Base-by-base conservation (phyloP, 2,329 filamentous ascomycete genomes). In the Rhynchosporium graminicola region DNA sequence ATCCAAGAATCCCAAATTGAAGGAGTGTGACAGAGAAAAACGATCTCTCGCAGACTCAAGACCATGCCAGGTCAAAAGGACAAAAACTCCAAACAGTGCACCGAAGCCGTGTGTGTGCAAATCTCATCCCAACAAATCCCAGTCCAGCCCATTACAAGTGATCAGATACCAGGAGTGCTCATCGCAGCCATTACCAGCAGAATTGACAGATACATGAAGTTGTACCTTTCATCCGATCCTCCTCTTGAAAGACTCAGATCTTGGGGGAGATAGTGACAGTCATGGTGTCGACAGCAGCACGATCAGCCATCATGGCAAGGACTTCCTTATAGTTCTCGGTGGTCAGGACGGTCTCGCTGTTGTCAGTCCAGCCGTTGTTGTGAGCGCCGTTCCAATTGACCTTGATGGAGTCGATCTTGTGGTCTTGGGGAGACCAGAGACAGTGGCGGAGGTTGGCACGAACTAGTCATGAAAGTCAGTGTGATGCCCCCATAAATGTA, bases 101-200 rank as follows among this genome's bases (percentile, higher is more conserved):
- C 43, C 48, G 33, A 52, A 55, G 12, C 26, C 47, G 26, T n/a
- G 40, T 33, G 33, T 54, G 33, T 56, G 42, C 28, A 26, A 15
- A 33, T 20, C 1, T 20, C 40, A 46, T 28, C n/a, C 36, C 26
- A 46, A 52, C 13, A 29, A 40, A 29, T 29, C 13, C n/a, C 42
- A 26, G 6, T 29, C n/a, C 46, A 9, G 26, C 4, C 40, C 48
- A 33, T 54, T 36, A 55, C 52, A 57, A 50, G 64, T 59, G 48
- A 47, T 42, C 48, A 63, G 58, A 64, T 45, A 31, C 48, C 54
- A 56, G 58, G 57, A 61, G 55, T 43, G 63, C 61, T 59, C 46
- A 66, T 31, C 46, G 64, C 61, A 46, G 57, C 64, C 61, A 62
- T 60, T 50, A 59, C 64, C 29, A 42, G 54, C 26, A n/a, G 40